Evolutionary conservation across 1,284 basidiomycete genomes (phyloP).

Genomic region (Heterobasidion occidentale): DNA sequence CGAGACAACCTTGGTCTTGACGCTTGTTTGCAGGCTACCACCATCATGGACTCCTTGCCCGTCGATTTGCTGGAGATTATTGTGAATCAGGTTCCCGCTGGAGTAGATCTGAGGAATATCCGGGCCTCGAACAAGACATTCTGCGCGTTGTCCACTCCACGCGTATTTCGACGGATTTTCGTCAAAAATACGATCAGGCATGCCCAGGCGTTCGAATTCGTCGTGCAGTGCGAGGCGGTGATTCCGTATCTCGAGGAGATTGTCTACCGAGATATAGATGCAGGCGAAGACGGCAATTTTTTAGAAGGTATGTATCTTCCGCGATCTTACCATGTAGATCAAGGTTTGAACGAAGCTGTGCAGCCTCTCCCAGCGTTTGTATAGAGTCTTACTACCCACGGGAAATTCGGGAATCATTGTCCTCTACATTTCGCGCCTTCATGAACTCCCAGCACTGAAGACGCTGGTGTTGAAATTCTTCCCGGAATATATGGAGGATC

Average conservation of each 20-base stretch:
- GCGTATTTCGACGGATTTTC: background rate
- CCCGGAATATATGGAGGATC: background rate
- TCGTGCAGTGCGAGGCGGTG: background rate
- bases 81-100: background rate
- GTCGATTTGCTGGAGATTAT: background rate
- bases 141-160: background rate
- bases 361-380: no score
- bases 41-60: background rate
- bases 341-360: background rate
- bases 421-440: background rate
- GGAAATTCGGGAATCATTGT: background rate
- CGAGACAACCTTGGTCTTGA: no score
- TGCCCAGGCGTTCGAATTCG: background rate
- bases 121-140: background rate
- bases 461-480: background rate
- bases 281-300: background rate
- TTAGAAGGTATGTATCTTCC: no score
- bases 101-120: background rate
- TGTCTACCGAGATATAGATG: background rate
- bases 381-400: background rate
- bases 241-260: background rate
- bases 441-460: background rate
- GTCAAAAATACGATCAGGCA: background rate
- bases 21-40: no score
- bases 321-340: background rate